phyloP scores from a whole-genome alignment of 192 early-diverging fungal species.

The Backusella luteola region DNA sequence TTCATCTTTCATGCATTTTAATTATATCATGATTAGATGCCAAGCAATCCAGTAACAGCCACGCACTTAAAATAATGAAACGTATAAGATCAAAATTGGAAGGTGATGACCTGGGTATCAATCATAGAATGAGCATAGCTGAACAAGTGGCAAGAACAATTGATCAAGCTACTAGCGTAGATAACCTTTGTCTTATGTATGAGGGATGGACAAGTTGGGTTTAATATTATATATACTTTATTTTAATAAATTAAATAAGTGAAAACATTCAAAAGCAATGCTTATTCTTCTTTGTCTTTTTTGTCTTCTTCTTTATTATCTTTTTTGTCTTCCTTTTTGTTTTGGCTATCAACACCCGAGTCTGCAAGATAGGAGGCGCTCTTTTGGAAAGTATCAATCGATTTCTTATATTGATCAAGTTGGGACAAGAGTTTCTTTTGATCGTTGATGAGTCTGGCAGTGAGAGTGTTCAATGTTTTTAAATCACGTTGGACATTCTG shows the following conservation, averaged over 20 bases:
- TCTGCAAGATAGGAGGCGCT: neutral
- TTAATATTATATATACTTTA: constrained; percentile 30
- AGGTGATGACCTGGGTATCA: constrained; percentile 54
- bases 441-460: neutral
- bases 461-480: neutral
- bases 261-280: neutral
- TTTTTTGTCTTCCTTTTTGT: too few species aligned
- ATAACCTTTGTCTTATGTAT: constrained; percentile 79
- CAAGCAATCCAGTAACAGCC: constrained; percentile 45
- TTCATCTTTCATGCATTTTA: neutral
- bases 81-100: constrained; percentile 66
- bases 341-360: neutral
- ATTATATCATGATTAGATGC: neutral
- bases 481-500: neutral
- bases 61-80: constrained; percentile 62
- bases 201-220: constrained; percentile 92
- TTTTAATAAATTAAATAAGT: neutral
- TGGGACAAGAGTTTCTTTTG: neutral
- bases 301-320: too few species aligned
- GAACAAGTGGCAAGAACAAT: constrained; percentile 69
- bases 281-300: neutral
- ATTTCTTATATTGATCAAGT: neutral
- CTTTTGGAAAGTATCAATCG: neutral
- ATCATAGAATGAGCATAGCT: constrained; percentile 51
- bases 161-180: constrained; percentile 59